Evolutionary conservation across 768 basidiomycete species (phyloP).

Genomic region (Tephrocybe sp.): DNA sequence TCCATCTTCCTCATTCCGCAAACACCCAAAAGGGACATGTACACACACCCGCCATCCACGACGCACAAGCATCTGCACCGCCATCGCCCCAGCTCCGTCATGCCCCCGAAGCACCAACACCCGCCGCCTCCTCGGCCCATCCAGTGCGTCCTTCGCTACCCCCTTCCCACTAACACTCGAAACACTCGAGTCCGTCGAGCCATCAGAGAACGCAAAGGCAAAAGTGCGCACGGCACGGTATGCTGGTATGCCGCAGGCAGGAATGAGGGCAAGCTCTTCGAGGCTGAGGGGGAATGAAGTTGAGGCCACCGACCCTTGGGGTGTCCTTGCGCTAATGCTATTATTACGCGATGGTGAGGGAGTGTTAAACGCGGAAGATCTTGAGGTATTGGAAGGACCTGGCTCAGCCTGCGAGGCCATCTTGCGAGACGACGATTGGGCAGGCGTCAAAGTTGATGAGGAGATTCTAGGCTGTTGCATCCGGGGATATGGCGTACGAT

Average conservation of each 20-base stretch:
- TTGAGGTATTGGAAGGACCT: conserved; percentile 8
- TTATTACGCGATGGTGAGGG: conserved; percentile 8
- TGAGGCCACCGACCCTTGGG: background rate
- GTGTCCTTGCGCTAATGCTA: background rate
- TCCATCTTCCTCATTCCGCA: conserved; percentile 13
- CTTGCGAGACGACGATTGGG: conserved; percentile 19
- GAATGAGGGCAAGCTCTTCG: conserved; percentile 79
- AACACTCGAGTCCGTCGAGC: conserved; percentile 5
- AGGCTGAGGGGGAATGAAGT: conserved; percentile 35
- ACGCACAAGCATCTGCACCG: conserved; percentile 71
- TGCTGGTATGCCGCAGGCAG: conserved; percentile 78
- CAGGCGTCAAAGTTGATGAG: conserved; percentile 8
- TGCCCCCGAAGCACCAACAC: conserved; percentile 72
- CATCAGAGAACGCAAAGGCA: conserved; percentile 39
- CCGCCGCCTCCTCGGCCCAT: conserved; percentile 27
- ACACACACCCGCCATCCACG: conserved; percentile 77
- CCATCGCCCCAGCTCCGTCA: conserved; percentile 74
- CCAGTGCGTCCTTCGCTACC: conserved; percentile 7
- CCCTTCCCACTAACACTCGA: conserved; percentile 2
- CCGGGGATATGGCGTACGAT: conserved; percentile 67
- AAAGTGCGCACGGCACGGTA: conserved; percentile 80
- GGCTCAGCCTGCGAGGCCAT: background rate
- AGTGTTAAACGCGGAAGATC: conserved; percentile 5
- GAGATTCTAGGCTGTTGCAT: conserved; percentile 27
- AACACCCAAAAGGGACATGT: conserved; percentile 44